Evolutionary conservation across 2,329 filamentous ascomycete genomes (phyloP), one percentile per base, ranked within the genome.

Genomic region (Botrytis sinoallii): DNA sequence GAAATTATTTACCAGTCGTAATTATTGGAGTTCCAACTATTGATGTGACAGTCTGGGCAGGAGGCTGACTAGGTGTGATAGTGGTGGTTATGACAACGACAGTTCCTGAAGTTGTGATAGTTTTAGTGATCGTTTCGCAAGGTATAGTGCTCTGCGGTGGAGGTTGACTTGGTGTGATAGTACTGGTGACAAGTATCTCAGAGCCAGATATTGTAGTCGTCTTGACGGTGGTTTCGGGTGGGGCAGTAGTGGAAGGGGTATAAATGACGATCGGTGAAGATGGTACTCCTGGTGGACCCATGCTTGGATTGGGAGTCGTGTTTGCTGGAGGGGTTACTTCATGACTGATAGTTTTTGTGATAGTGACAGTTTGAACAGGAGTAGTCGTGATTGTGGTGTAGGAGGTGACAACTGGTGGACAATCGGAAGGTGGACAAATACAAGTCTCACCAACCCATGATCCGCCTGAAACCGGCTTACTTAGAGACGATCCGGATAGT

Each of bases 381-480:
- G 52, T 73, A 38, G 52, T 63, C 22, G 60, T 63, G 44, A 73
- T 57, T 7, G 69, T 70, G 46, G 59, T 59, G 46, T 71, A 73
- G 29, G 72, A 69, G 29, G 69, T 75, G 48, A 71, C 48, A 40
- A 60, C 48, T 4, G 55, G 40, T 25, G 18, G 55, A 18, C 66
- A 70, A 52, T 48, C 35, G 22, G 42, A 57, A 32, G 66, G 63
- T 38, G 52, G 42, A n/a, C 52, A 70, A 46, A 55, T 57, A 67
- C 52, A 71, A 46, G 55, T 67, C 29, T 69, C 64, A 69, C 40
- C 71, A 46, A 44, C 29, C 71, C 48, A 68, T 55, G 46, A 48
- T 16, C 60, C 70, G 55, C 61, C 48, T 32, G 72, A 48, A 65
- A 75, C 55, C 22, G 74, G 74, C 48, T 74, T 76, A 32, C 71